Base-by-base conservation (phyloP, 805 yeast species). In the Isabelozyma pseudorhagii region DNA sequence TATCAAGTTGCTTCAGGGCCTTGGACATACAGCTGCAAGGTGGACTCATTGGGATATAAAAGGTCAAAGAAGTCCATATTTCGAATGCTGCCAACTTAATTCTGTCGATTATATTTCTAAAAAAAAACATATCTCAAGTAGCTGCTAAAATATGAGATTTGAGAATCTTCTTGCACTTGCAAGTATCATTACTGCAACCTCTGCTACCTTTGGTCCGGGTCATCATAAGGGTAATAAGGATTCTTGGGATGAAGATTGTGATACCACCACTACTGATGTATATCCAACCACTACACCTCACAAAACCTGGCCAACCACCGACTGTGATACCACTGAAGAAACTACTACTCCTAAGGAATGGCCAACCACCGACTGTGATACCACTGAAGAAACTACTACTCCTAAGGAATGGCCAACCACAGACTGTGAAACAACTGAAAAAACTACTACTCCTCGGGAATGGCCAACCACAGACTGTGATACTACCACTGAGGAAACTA, bases 141-240 rank as follows among this genome's bases (percentile, higher is more conserved):
- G 25, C 25, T 18, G 8, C n/a, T 40, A 17, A 40, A 40, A 18
- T 27, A 51, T 51, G 54, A 51, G 46, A 31, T 28, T 45, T 46
- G 28, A 39, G 40, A 28, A 38, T 27, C 21, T 48, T 42, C 13
- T 51, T 40, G 38, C 18, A 21, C 15, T 40, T 36, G 47, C 51
- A 28, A 34, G 46, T 45, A 44, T 49, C 31, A 44, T 43, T 25
- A 17, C 40, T 25, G 25, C 43, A 46, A 31, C 28, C 5, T 15
- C 44, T 11, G 34, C 48, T 4, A 21, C 40, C 13, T 17, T 31
- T n/a, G 18, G 27, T 5, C 17, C n/a, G 10, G 43, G 36, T 1
- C 25, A 17, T 27, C 44, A 28, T 38, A 25, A 14, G 5, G 44
- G 21, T 13, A 29, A 28, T 40, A 18, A 15, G 4, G 21, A 45